phyloP scores from a whole-genome alignment of 2,329 filamentous ascomycete species.

The Furcasterigmium sp. region DNA sequence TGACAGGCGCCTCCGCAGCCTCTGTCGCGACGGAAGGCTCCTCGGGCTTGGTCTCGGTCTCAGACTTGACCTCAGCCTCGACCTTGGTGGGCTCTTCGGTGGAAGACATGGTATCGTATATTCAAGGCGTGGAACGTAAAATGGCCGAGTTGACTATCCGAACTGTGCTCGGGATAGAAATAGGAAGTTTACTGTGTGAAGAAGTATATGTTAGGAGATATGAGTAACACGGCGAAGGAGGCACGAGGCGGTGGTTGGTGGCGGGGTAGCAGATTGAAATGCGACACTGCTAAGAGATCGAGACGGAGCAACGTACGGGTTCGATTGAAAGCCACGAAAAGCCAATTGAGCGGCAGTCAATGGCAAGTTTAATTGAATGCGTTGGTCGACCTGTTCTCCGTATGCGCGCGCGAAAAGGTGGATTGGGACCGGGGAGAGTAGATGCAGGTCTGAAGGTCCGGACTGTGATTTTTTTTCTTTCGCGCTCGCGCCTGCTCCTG shows the following conservation, averaged over 20 bases:
- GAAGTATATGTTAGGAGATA: not conserved
- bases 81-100: conserved; percentile 17
- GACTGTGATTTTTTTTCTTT: conserved; percentile 2
- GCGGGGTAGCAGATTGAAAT: conserved; percentile 8
- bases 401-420: too few species aligned
- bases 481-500: conserved; percentile 3
- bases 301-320: not conserved
- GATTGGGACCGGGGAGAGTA: too few species aligned
- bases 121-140: too few species aligned
- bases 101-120: not conserved
- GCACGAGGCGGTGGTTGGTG: conserved; percentile 3
- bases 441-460: too few species aligned
- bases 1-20: too few species aligned
- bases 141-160: too few species aligned
- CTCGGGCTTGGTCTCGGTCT: conserved; percentile 17
- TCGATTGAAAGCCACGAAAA: too few species aligned
- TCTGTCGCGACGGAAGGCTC: conserved; percentile 16
- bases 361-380: conserved; percentile 1
- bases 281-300: conserved; percentile 3
- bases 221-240: conserved; percentile 3
- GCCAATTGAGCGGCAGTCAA: conserved; percentile 8
- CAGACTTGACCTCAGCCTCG: conserved; percentile 18
- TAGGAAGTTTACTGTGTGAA: too few species aligned
- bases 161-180: too few species aligned
- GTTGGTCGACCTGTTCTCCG: too few species aligned